These are phyloP conservation scores for Schwanniomyces pseudopolymorphus DNA, from an alignment of 805 yeast genomes.

Conservation along the genomic window DNA sequence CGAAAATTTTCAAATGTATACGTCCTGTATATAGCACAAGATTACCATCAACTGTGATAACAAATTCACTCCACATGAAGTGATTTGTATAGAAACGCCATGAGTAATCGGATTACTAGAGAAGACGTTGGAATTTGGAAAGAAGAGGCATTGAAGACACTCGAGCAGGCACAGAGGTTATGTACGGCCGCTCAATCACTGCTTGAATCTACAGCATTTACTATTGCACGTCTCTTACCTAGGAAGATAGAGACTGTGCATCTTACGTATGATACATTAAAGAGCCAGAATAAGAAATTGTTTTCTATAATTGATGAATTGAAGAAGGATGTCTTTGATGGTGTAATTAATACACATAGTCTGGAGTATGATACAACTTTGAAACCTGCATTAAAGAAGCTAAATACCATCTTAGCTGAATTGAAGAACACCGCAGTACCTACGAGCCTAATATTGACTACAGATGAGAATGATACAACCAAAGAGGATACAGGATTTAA, in stretches of 20 bases:
- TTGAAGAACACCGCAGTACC: conserved; percentile 33
- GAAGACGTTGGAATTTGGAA: conserved; percentile 25
- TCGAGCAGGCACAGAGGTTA: conserved; percentile 27
- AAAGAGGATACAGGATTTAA: not conserved
- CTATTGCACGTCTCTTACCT: conserved; percentile 24
- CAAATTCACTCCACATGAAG: not conserved
- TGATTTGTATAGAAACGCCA: not conserved
- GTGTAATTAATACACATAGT: not conserved
- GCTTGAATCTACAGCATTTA: conserved; percentile 22
- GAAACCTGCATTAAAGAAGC: conserved; percentile 20
- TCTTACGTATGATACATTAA: conserved; percentile 13
- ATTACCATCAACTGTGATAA: not conserved
- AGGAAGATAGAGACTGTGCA: conserved; percentile 16
- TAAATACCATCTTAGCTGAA: conserved; percentile 23
- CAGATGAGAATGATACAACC: not conserved
- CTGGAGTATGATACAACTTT: conserved; percentile 13
- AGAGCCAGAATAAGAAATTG: conserved; percentile 14
- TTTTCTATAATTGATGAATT: conserved; percentile 14
- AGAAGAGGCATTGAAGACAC: conserved; percentile 25
- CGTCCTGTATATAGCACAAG: not conserved
- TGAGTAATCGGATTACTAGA: conserved; percentile 1
- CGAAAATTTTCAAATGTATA: not conserved
- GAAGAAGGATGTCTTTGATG: conserved; percentile 11
- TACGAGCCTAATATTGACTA: conserved; percentile 7
- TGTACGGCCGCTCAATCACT: conserved; percentile 34